phyloP scores from a whole-genome alignment of 2,329 filamentous ascomycete species.

The Xylariomycetidae sp. region DNA sequence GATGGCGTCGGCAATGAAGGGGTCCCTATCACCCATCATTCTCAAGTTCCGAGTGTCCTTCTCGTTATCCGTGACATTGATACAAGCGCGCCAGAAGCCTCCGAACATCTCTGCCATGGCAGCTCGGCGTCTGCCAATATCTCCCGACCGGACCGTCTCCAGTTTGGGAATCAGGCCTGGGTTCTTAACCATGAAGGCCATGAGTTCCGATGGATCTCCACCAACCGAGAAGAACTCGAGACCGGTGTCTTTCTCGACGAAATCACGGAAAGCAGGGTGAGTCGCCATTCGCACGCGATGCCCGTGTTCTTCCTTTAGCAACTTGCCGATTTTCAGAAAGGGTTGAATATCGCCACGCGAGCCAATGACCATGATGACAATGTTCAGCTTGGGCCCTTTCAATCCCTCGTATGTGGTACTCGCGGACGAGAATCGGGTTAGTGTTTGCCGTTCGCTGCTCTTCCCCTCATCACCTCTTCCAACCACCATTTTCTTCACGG shows the following conservation, averaged over 20 bases:
- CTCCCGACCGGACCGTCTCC: constrained; percentile 65
- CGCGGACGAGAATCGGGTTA: constrained; percentile 24
- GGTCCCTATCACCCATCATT: constrained; percentile 56
- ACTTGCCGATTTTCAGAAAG: constrained; percentile 68
- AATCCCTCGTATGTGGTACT: constrained; percentile 25
- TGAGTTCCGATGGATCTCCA: constrained; percentile 72
- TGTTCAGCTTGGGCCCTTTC: constrained; percentile 55
- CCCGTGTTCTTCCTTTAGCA: constrained; percentile 63
- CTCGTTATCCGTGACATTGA: constrained; percentile 66
- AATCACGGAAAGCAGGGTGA: constrained; percentile 70
- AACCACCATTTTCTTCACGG: constrained; percentile 49
- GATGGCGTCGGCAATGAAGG: constrained; percentile 70
- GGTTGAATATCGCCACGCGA: constrained; percentile 76
- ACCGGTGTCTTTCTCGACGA: constrained; percentile 64
- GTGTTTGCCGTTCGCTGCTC: constrained; percentile 5
- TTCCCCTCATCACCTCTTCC: constrained; percentile 22
- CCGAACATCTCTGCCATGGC: constrained; percentile 79
- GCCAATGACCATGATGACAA: constrained; percentile 80
- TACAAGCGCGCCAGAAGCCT: constrained; percentile 74
- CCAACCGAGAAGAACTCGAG: constrained; percentile 78
- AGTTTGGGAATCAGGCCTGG: constrained; percentile 70
- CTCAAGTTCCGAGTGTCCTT: constrained; percentile 53
- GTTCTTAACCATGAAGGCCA: constrained; percentile 88
- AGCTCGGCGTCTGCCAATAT: constrained; percentile 60
- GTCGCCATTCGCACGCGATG: constrained; percentile 75